Conservation (phyloP, 257 asterid species). For the Scutellaria minor region DNA sequence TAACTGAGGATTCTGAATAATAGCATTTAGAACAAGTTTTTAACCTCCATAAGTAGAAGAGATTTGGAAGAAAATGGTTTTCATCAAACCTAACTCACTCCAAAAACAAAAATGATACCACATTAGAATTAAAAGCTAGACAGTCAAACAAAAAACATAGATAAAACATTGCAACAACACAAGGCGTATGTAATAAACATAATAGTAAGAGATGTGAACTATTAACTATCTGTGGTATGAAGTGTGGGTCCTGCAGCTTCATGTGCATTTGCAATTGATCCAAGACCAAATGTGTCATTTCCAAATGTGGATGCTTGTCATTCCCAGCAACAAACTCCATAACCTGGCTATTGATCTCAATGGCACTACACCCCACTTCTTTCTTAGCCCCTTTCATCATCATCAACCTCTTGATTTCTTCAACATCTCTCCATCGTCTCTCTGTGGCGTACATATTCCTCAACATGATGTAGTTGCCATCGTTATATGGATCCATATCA, state of each 20-base stretch:
- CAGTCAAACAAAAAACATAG: too few species aligned
- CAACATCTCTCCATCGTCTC: conserved; percentile 89
- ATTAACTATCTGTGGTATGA: background rate
- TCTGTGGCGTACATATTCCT: conserved; percentile 91
- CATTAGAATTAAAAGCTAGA: too few species aligned
- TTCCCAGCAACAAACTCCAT: conserved; percentile 79
- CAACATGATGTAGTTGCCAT: conserved; percentile 78
- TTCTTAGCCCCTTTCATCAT: conserved; percentile 74
- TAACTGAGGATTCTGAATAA: too few species aligned
- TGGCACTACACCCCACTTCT: conserved; percentile 76
- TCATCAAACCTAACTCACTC: too few species aligned
- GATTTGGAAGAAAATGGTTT: too few species aligned
- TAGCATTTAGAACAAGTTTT: too few species aligned
- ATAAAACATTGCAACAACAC: too few species aligned
- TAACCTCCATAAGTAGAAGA: too few species aligned
- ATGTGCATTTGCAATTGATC: conserved; percentile 66
- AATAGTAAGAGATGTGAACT: too few species aligned
- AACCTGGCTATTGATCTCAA: conserved; percentile 64
- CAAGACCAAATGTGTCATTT: conserved; percentile 46
- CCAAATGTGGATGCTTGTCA: conserved; percentile 51
- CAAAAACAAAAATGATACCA: too few species aligned
- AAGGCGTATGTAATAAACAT: too few species aligned
- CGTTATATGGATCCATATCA: conserved; percentile 73
- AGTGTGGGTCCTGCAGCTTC: conserved; percentile 36
- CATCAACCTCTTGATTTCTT: conserved; percentile 71